Evolutionary conservation across 768 basidiomycete species (phyloP).

Genomic region (Mrakia hoshinonis): DNA sequence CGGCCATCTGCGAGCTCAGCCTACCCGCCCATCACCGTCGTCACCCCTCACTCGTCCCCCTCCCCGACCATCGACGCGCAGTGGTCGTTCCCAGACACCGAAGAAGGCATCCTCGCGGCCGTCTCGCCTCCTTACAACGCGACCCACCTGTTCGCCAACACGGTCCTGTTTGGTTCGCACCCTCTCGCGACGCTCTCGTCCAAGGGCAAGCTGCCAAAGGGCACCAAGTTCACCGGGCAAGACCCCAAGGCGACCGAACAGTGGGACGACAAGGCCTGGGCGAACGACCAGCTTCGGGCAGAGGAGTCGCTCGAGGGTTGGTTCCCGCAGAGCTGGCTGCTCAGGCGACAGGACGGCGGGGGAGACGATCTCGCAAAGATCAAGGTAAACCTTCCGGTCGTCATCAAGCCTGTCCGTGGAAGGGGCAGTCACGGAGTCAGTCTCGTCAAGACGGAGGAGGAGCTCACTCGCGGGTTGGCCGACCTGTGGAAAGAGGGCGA

Average conservation of each 20-base stretch:
- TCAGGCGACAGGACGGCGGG: constrained; percentile 19
- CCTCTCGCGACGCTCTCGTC: constrained; percentile 29
- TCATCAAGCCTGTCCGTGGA: constrained; percentile 37
- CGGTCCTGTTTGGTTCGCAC: constrained; percentile 33
- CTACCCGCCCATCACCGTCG: constrained; percentile 26
- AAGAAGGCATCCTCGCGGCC: constrained; percentile 32
- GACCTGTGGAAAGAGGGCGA: constrained; percentile 32
- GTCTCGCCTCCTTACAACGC: constrained; percentile 28
- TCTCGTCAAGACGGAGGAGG: constrained; percentile 28
- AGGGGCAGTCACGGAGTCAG: constrained; percentile 37
- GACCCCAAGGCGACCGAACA: constrained; percentile 32
- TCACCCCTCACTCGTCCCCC: constrained; percentile 30
- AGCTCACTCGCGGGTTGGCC: constrained; percentile 20
- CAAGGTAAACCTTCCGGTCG: constrained; percentile 31
- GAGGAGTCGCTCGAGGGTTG: constrained; percentile 28
- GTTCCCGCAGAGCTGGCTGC: constrained; percentile 31
- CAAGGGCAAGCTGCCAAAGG: constrained; percentile 28
- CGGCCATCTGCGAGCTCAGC: too few species aligned
- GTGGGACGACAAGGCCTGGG: constrained; percentile 37
- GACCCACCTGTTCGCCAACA: constrained; percentile 36
- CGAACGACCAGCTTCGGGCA: constrained; percentile 33
- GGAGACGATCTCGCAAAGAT: not conserved
- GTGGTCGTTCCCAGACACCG: constrained; percentile 37
- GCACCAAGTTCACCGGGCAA: constrained; percentile 33
- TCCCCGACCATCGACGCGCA: constrained; percentile 29